Conservation (phyloP, 2,329 filamentous ascomycete genomes). For the Trichoderma asperellum region DNA sequence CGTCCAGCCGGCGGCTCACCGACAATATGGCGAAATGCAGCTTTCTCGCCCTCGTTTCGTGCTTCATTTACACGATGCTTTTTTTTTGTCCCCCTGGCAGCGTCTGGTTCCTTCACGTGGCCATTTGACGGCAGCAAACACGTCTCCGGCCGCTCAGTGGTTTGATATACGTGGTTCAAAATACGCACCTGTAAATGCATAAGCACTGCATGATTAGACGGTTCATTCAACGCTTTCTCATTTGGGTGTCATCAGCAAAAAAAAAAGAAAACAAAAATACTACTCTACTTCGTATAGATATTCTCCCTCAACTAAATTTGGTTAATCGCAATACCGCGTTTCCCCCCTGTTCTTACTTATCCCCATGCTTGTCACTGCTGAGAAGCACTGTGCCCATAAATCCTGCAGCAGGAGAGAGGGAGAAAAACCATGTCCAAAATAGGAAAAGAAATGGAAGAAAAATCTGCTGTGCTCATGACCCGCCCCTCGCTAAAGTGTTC, state of each 20-base stretch:
- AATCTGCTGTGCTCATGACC: conserved; percentile 16
- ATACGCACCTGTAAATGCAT: background rate
- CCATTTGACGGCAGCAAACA: background rate
- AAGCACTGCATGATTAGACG: background rate
- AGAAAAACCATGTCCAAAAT: background rate
- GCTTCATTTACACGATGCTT: background rate
- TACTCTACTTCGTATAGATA: background rate
- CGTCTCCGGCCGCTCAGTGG: background rate
- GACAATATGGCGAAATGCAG: conserved; percentile 22
- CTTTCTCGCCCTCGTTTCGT: background rate
- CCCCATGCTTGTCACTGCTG: background rate
- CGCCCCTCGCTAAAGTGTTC: conserved; percentile 4
- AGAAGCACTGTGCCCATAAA: background rate
- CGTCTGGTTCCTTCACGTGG: conserved; percentile 15
- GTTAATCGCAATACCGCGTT: background rate
- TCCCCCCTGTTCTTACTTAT: background rate
- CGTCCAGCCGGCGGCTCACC: conserved; percentile 3
- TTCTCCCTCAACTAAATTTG: background rate
- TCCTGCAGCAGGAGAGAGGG: background rate
- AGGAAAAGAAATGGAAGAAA: conserved; percentile 4
- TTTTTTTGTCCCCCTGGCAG: background rate
- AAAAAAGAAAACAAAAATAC: background rate
- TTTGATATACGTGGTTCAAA: background rate
- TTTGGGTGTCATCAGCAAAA: background rate
- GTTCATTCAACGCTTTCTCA: background rate